Conservation (phyloP, 2,329 filamentous ascomycete species). For the Pseudocercospora fijiensis region DNA sequence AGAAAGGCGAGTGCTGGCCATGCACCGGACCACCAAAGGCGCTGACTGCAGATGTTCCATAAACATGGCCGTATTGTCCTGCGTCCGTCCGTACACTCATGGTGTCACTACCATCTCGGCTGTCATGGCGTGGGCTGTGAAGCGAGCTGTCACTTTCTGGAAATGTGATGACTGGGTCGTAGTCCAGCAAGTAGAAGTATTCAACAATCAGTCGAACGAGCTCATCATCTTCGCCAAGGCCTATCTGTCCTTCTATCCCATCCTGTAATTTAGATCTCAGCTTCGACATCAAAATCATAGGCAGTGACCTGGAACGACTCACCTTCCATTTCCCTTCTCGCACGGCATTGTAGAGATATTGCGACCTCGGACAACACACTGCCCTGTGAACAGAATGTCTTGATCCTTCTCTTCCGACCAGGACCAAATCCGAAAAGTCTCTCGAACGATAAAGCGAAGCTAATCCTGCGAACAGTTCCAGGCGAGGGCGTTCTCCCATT, state of each 20-base stretch:
- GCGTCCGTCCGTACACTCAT: slow-evolving; percentile 26
- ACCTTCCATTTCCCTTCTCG: slow-evolving; percentile 26
- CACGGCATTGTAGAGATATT: slow-evolving; percentile 24
- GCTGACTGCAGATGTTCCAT: slow-evolving; percentile 29
- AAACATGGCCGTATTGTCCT: slow-evolving; percentile 30
- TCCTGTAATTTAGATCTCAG: slow-evolving; percentile 19
- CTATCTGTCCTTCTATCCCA: slow-evolving; percentile 27
- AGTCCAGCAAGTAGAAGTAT: slow-evolving; percentile 33
- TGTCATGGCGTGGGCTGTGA: background rate
- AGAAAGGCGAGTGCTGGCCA: slow-evolving; percentile 13
- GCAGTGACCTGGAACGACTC: background rate
- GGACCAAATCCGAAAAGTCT: slow-evolving; percentile 27
- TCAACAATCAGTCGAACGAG: slow-evolving; percentile 30
- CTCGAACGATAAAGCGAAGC: slow-evolving; percentile 25
- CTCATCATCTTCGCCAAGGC: slow-evolving; percentile 29
- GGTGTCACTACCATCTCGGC: slow-evolving; percentile 21
- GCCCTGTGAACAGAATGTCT: slow-evolving; percentile 26
- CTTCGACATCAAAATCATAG: background rate
- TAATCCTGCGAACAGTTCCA: slow-evolving; percentile 23
- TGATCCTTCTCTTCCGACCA: slow-evolving; percentile 24
- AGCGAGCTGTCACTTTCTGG: slow-evolving; percentile 4
- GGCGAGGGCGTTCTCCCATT: slow-evolving; percentile 22
- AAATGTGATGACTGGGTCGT: slow-evolving; percentile 22
- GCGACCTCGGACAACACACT: slow-evolving; percentile 30
- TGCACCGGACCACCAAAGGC: slow-evolving; percentile 29